These are phyloP conservation scores for Thalassiosira profunda DNA, from an alignment of 108 stramenopile genomes.

Conservation along the genomic window DNA sequence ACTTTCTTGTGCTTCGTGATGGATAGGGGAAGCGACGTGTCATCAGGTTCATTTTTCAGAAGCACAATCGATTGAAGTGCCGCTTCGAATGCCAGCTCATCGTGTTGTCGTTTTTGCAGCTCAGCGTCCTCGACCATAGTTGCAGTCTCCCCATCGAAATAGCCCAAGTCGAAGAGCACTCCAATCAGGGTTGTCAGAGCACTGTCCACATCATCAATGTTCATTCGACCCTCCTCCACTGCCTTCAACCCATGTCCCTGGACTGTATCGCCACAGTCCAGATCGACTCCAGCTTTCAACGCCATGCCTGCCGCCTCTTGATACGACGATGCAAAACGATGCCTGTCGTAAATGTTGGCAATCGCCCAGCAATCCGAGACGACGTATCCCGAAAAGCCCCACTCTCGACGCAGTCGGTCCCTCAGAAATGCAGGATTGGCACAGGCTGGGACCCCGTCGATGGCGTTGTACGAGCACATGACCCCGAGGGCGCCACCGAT, in stretches of 20 bases:
- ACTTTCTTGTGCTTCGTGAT: conserved; percentile 31
- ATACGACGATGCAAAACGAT: conserved; percentile 23
- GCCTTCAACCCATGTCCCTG: conserved; percentile 25
- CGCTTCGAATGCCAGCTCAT: conserved; percentile 48
- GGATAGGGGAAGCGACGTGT: conserved; percentile 27
- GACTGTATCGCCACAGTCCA: conserved; percentile 53
- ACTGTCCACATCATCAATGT: conserved; percentile 28
- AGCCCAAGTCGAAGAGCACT: conserved; percentile 48
- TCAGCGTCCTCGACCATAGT: too few species aligned
- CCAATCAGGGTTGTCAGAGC: conserved; percentile 39
- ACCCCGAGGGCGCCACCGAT: conserved; percentile 39
- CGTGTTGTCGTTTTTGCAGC: too few species aligned
- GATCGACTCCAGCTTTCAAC: conserved; percentile 48
- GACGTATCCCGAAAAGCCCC: conserved; percentile 66
- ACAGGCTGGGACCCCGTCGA: conserved; percentile 76
- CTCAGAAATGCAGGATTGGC: conserved; percentile 53
- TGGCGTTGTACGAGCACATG: conserved; percentile 88
- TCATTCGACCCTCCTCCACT: conserved; percentile 20
- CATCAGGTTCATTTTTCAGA: conserved; percentile 35
- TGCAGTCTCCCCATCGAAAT: conserved; percentile 52
- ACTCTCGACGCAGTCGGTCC: conserved; percentile 39
- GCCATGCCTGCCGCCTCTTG: conserved; percentile 41
- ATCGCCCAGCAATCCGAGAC: conserved; percentile 80
- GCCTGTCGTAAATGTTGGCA: conserved; percentile 35
- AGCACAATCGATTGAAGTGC: conserved; percentile 58